These are phyloP conservation scores for Cladosporium sp. DNA, from an alignment of 2,329 filamentous ascomycete genomes.

Conservation along the genomic window DNA sequence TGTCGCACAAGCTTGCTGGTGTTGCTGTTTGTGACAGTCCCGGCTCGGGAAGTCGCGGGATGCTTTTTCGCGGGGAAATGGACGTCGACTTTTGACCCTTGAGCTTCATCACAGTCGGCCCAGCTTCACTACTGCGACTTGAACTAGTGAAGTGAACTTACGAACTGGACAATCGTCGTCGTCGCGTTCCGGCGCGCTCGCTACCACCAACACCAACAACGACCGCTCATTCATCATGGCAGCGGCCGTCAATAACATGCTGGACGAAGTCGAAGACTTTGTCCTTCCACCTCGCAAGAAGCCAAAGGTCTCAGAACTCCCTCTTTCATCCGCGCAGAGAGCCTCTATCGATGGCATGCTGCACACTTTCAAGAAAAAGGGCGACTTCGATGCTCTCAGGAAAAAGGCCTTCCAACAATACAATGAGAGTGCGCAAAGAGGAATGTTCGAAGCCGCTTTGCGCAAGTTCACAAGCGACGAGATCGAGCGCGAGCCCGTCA, in stretches of 20 bases:
- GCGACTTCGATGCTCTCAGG: slow-evolving; percentile 72
- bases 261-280: slow-evolving; percentile 25
- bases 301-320: slow-evolving; percentile 70
- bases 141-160: too few species aligned
- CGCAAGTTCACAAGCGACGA: slow-evolving; percentile 62
- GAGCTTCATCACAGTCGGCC: too few species aligned
- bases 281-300: slow-evolving; percentile 45
- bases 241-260: slow-evolving; percentile 14
- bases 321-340: slow-evolving; percentile 66
- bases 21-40: background rate
- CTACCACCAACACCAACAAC: background rate
- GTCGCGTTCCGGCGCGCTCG: background rate
- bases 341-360: slow-evolving; percentile 68
- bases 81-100: background rate
- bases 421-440: slow-evolving; percentile 50
- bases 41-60: background rate
- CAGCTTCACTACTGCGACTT: too few species aligned
- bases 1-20: background rate
- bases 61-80: background rate
- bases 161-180: background rate
- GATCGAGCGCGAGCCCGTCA: slow-evolving; percentile 64
- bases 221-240: slow-evolving; percentile 14
- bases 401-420: slow-evolving; percentile 72
- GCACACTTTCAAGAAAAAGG: slow-evolving; percentile 82
- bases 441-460: slow-evolving; percentile 32